Evolutionary conservation across 805 yeast species (phyloP).

Genomic region (Kluyveromyces starmeri): DNA sequence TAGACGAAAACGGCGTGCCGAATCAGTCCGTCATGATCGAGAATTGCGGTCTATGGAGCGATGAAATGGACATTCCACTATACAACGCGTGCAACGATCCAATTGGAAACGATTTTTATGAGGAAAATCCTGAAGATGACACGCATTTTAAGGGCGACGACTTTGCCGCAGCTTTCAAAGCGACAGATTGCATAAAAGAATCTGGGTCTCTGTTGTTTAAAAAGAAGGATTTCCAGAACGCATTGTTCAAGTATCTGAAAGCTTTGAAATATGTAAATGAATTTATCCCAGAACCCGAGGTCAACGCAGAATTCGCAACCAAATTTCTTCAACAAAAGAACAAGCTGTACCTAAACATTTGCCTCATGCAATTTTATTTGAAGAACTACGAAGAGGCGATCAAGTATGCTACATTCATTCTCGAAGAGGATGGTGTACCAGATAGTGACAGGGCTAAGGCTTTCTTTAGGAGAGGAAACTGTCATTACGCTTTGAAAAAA

Average conservation of each 20-base stretch:
- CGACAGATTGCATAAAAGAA: constrained; percentile 49
- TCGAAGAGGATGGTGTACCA: constrained; percentile 39
- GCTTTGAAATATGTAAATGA: constrained; percentile 64
- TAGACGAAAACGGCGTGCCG: constrained; percentile 38
- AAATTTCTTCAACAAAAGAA: constrained; percentile 41
- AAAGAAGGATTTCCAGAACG: constrained; percentile 39
- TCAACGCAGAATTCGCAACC: constrained; percentile 41
- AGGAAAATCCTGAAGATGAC: constrained; percentile 75
- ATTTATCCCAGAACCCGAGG: constrained; percentile 58
- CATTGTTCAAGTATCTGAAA: constrained; percentile 56
- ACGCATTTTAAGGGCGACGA: constrained; percentile 48
- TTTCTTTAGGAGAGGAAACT: constrained; percentile 45
- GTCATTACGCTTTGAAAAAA: constrained; percentile 36
- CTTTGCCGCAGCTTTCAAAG: constrained; percentile 41
- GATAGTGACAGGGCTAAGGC: constrained; percentile 48
- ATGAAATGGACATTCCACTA: constrained; percentile 45
- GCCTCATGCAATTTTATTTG: constrained; percentile 44
- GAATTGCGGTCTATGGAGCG: constrained; percentile 58
- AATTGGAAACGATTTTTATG: constrained; percentile 63
- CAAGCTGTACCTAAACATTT: constrained; percentile 41
- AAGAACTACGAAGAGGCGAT: constrained; percentile 41
- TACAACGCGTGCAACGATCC: constrained; percentile 52
- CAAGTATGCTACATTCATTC: constrained; percentile 45
- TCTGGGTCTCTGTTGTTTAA: constrained; percentile 59
- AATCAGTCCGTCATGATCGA: constrained; percentile 37